Evolutionary conservation across 495 filamentous ascomycete species (phyloP).

Genomic region (Rhypophila decipiens): DNA sequence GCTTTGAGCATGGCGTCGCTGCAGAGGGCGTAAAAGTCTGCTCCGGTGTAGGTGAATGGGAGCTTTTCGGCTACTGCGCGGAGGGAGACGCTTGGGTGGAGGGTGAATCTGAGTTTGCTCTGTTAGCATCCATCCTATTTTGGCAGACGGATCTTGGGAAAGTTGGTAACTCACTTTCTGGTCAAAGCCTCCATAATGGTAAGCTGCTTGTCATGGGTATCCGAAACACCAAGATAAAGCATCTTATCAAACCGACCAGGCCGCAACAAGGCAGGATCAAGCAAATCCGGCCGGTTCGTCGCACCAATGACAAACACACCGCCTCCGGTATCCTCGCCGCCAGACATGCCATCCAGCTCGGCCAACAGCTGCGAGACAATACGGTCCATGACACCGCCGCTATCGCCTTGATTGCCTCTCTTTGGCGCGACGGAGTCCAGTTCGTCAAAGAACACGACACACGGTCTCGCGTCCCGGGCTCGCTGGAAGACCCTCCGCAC

Average conservation of each 20-base stretch:
- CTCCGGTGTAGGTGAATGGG: conserved; percentile 95
- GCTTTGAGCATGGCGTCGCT: conserved; percentile 99
- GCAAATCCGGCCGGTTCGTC: conserved; percentile 88
- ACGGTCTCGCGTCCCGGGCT: conserved; percentile 89
- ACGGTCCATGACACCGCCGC: conserved; percentile 97
- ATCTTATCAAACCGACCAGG: conserved; percentile 98
- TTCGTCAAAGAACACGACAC: conserved; percentile 98
- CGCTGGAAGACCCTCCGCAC: conserved; percentile 93
- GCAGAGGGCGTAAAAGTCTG: conserved; percentile 93
- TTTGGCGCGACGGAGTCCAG: conserved; percentile 96
- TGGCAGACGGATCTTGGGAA: conserved; percentile 12
- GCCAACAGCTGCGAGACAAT: conserved; percentile 94
- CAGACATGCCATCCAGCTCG: conserved; percentile 95
- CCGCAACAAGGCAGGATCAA: conserved; percentile 84
- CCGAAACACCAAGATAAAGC: conserved; percentile 92
- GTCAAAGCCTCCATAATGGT: conserved; percentile 93
- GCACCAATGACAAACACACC: conserved; percentile 98
- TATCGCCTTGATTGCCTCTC: conserved; percentile 94
- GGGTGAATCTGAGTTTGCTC: conserved; percentile 60
- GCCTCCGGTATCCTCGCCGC: conserved; percentile 71
- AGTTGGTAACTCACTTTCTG: conserved; percentile 62
- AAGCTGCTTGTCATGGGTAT: conserved; percentile 93
- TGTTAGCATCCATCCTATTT: too few relatives aligned
- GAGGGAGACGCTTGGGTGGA: conserved; percentile 70
- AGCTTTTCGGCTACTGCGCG: conserved; percentile 64